Base-by-base conservation (phyloP, 495 filamentous ascomycete genomes). In the Thermothielavioides terrestris region DNA sequence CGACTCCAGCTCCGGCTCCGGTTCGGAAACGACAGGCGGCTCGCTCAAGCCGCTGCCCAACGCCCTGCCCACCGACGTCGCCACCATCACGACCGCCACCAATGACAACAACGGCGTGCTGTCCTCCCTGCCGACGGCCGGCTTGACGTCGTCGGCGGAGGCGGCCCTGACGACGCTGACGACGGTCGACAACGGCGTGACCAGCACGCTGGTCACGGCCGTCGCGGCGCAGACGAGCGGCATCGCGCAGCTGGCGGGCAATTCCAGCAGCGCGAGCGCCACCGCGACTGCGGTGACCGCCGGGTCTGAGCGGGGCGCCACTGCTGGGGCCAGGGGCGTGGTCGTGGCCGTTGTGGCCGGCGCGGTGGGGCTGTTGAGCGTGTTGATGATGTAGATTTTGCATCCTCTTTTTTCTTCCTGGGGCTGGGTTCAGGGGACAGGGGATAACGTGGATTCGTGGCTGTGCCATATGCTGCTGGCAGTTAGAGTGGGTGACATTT, bases 111-210 rank as follows among this genome's bases (percentile, higher is more conserved):
- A 21, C 35, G n/a, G n/a, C n/a, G n/a, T n/a, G n/a, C n/a, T n/a
- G n/a, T n/a, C n/a, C 15, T 25, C 8, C 25, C 40, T 10, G 12
- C 40, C 25, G n/a, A n/a, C 17, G 25, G n/a, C 9, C 5, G 4
- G 1, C 11, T 26, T 7, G 17, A 14, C 3, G 14, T 2, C 12
- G 25, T 20, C 26, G 17, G 22, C 23, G 1, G 26, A 20, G 34
- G 15, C 25, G 34, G 0, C 14, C n/a, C 39, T 52, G 32, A 43
- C 40, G 11, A 50, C 48, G 9, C 30, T 50, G 22, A 50, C 48
- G 22, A 50, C 39, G 18, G 39, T 50, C 30, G 38, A 11, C 4
- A 18, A 43, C 17, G 48, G 48, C 3, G 48, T 50, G 1, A 50
- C 48, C n/a, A 11, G 30, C 3, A 50, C 48, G 11, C 7, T 50